Evolutionary conservation across 1,284 basidiomycete genomes (phyloP), one percentile per base, ranked within the genome.

Genomic region (Fomitopsis schrenkii): DNA sequence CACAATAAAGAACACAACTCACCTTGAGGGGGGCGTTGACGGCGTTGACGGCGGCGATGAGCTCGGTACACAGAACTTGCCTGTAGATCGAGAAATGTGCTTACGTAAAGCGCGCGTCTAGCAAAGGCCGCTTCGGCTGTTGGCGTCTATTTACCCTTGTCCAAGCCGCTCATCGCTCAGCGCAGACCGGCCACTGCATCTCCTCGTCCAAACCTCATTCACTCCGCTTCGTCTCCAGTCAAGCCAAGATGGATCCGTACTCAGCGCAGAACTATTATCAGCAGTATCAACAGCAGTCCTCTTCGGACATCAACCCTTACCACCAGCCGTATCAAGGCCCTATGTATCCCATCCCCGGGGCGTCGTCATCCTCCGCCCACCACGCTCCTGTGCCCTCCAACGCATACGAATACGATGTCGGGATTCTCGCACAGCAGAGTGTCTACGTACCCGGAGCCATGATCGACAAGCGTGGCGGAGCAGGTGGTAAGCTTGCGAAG

Each of bases 361-460:
- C 38, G 12, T 77, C 84, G 35, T 83, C 87, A 4, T 72, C 74
- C 12, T 86, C 88, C n/a, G 76, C 84, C 12, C 88, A 91, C 70
- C 83, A 71, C 60, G 89, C 90, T 1, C 90, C 90, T n/a, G 87
- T 93, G 10, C 91, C 91, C 45, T 87, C 91, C n/a, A 94, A 94
- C 70, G 91, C 91, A 17, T 93, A 93, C 72, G 91, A 94, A 73
- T 94, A 94, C 70, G 91, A 94, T 73, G 91, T 94, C 52, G 91
- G 91, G 26, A 92, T 93, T 61, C 80, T 93, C 50, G 91, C 91
- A 6, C 91, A 94, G 71, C 91, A 93, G 73, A 92, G 90, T 73
- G 91, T 92, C 50, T 94, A 94, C 73, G 92, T 94, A 35, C 91
- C 91, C 17, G 92, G 92, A 22, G 91, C 92, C 17, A 90, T 90